Percentiles rank a stretch among this genome's conserved stretches.
These are phyloP conservation scores for Sclerotinia trifoliorum DNA, from an alignment of 2,329 filamentous ascomycete genomes.

Conservation along the genomic window DNA sequence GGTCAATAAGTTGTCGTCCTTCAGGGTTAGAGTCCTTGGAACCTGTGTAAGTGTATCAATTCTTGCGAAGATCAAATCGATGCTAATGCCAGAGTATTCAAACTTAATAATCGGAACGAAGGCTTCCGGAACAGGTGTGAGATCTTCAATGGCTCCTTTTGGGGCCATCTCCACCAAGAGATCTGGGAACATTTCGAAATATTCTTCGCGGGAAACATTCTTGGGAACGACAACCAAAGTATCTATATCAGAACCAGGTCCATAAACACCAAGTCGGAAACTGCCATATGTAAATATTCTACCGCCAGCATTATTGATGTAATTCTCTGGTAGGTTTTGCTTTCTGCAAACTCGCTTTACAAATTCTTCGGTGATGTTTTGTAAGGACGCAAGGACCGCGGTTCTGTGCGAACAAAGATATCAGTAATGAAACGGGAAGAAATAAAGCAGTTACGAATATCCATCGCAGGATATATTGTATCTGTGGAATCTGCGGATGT, in stretches of 20 bases:
- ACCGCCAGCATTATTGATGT: slow-evolving; percentile 81
- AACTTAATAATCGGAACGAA: slow-evolving; percentile 98
- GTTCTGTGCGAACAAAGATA: slow-evolving; percentile 46
- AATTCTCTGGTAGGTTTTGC: slow-evolving; percentile 65
- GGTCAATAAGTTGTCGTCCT: slow-evolving; percentile 79
- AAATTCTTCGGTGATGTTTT: slow-evolving; percentile 80
- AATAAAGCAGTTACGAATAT: neutral
- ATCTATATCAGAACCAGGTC: slow-evolving; percentile 96
- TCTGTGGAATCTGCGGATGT: neutral
- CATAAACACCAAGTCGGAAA: slow-evolving; percentile 90
- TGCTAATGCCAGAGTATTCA: slow-evolving; percentile 84
- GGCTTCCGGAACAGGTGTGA: slow-evolving; percentile 82
- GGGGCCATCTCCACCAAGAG: slow-evolving; percentile 75
- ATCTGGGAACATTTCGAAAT: slow-evolving; percentile 85
- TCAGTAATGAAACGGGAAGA: slow-evolving; percentile 19
- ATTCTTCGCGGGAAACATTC: slow-evolving; percentile 85
- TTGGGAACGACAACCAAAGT: slow-evolving; percentile 89
- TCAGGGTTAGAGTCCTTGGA: slow-evolving; percentile 69
- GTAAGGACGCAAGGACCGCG: slow-evolving; percentile 71
- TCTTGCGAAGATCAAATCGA: slow-evolving; percentile 88
- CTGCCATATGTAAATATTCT: slow-evolving; percentile 97
- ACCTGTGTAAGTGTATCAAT: slow-evolving; percentile 69
- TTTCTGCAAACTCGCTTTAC: slow-evolving; percentile 67
- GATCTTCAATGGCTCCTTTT: slow-evolving; percentile 75
- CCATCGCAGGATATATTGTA: neutral